Evolutionary conservation across 768 basidiomycete genomes (phyloP).

Genomic region (Russula olivacea): DNA sequence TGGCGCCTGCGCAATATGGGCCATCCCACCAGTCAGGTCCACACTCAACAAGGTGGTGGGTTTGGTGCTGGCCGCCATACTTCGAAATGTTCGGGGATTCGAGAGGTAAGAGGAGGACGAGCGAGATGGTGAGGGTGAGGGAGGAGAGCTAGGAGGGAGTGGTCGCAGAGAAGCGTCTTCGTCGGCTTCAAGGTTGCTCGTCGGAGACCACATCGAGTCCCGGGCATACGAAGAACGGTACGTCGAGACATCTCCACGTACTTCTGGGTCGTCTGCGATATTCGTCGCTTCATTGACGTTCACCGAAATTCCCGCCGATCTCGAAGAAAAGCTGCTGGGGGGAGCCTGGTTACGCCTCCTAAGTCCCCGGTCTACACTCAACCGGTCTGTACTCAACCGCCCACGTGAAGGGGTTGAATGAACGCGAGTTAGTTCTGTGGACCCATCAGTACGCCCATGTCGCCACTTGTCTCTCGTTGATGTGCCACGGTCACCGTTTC

Average conservation of each 20-base stretch:
- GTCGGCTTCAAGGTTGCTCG: constrained; percentile 75
- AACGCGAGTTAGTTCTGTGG: constrained; percentile 22
- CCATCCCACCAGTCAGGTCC: constrained; percentile 78
- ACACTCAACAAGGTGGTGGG: constrained; percentile 92
- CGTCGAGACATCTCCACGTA: constrained; percentile 38
- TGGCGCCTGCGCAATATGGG: constrained; percentile 86
- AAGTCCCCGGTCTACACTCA: constrained; percentile 25
- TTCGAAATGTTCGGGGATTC: constrained; percentile 73
- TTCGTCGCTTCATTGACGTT: constrained; percentile 42
- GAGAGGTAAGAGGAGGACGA: constrained; percentile 83
- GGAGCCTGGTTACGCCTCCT: constrained; percentile 25
- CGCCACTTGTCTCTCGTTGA: constrained; percentile 18
- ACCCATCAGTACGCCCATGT: constrained; percentile 22
- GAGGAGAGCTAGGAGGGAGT: constrained; percentile 83
- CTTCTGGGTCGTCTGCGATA: constrained; percentile 30
- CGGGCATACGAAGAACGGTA: constrained; percentile 56
- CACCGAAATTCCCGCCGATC: constrained; percentile 49
- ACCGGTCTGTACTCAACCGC: constrained; percentile 26
- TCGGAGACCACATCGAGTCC: constrained; percentile 76
- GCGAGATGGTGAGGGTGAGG: constrained; percentile 78
- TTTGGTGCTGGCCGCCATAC: constrained; percentile 84
- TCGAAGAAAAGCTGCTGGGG: constrained; percentile 20
- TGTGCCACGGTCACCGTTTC: constrained; percentile 17
- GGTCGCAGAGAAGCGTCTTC: constrained; percentile 92
- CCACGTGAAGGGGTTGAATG: constrained; percentile 25